Percentiles rank a stretch among this genome's conserved stretches.
These are phyloP conservation scores for Gossypium schwendimanii DNA, from an alignment of 441 rosid species.

Conservation along the genomic window DNA sequence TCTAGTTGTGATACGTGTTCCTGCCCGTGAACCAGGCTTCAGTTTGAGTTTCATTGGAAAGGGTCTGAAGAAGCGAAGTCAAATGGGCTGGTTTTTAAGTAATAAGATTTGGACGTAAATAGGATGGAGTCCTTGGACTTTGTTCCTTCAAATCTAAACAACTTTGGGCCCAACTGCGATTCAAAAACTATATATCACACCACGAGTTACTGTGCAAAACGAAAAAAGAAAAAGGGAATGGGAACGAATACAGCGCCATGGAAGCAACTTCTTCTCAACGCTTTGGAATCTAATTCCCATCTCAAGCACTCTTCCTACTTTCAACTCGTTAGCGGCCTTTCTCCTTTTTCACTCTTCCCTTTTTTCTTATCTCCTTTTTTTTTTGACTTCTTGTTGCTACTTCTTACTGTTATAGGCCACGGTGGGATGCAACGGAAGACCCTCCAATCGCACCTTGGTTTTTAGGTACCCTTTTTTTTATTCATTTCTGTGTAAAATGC, in stretches of 20 bases:
- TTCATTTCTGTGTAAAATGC: background rate
- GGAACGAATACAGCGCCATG: slow-evolving; percentile 46
- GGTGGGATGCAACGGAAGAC: slow-evolving; percentile 59
- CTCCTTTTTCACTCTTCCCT: background rate
- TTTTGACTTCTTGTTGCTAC: background rate
- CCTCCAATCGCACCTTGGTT: slow-evolving; percentile 79
- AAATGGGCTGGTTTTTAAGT: too few species aligned
- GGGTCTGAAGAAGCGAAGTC: too few species aligned
- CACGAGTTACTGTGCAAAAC: too few species aligned
- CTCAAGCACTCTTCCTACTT: slow-evolving; percentile 57
- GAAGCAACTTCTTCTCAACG: slow-evolving; percentile 69
- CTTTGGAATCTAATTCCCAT: slow-evolving; percentile 62
- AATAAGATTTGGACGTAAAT: too few species aligned
- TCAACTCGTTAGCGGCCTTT: slow-evolving; percentile 46
- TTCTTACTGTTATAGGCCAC: slow-evolving; percentile 52
- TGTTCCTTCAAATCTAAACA: too few species aligned
- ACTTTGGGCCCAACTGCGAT: background rate
- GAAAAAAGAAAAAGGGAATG: slow-evolving; percentile 13
- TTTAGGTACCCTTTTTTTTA: slow-evolving; percentile 39
- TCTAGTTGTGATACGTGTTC: too few species aligned
- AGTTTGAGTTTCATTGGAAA: too few species aligned
- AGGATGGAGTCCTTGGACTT: too few species aligned
- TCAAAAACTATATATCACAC: background rate
- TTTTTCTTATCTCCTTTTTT: background rate
- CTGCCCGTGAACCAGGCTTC: too few species aligned